These are phyloP conservation scores for Pelargonium exstipulatum DNA, from an alignment of 441 rosid species.

Conservation along the genomic window DNA sequence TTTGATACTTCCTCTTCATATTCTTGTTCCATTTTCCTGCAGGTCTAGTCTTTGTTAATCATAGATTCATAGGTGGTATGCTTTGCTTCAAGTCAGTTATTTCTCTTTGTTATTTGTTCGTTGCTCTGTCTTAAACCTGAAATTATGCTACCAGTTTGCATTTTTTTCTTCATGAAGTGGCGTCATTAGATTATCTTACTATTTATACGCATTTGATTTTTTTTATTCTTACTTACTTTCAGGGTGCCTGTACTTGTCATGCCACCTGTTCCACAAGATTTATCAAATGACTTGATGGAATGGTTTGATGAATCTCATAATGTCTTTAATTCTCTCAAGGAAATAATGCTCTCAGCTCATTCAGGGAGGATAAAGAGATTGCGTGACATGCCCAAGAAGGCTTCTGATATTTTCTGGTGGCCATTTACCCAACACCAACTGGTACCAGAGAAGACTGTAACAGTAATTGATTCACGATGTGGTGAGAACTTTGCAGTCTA, in stretches of 20 bases:
- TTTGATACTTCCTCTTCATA: constrained; percentile 5
- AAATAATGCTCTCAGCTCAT: constrained; percentile 49
- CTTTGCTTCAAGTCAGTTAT: background rate
- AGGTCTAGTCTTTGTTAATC: background rate
- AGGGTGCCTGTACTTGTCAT: constrained; percentile 88
- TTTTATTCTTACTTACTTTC: constrained; percentile 18
- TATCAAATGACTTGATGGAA: constrained; percentile 66
- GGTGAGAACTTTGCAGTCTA: constrained; percentile 85
- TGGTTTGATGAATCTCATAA: constrained; percentile 61
- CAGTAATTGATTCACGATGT: constrained; percentile 83
- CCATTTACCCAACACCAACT: constrained; percentile 91
- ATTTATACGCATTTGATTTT: background rate
- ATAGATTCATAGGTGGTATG: background rate
- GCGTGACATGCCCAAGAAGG: constrained; percentile 62
- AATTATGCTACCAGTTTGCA: background rate
- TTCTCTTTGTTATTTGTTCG: background rate
- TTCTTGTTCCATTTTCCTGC: background rate
- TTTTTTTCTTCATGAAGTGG: background rate
- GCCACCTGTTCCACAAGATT: constrained; percentile 68
- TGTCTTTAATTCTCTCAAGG: constrained; percentile 53
- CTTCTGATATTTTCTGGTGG: constrained; percentile 82
- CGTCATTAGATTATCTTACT: background rate
- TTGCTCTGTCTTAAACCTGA: background rate
- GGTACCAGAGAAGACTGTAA: constrained; percentile 54
- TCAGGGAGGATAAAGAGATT: constrained; percentile 53